A percentile compares a stretch with the other conserved stretches of the same genome.
These are phyloP conservation scores for Aphanocladium album DNA, from an alignment of 2,329 filamentous ascomycete genomes.

Conservation along the genomic window DNA sequence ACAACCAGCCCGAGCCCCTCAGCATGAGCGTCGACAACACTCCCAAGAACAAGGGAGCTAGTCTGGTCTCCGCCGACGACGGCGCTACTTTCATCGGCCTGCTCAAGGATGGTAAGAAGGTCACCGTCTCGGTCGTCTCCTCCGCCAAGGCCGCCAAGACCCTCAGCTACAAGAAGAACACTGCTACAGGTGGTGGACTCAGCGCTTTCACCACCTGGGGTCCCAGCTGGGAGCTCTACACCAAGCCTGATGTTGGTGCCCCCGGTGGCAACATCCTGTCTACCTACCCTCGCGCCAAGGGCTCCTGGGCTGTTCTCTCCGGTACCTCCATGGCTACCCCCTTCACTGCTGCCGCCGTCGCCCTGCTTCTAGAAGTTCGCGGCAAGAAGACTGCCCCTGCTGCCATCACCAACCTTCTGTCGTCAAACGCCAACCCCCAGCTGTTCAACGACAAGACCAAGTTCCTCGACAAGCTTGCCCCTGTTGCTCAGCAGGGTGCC, in stretches of 20 bases:
- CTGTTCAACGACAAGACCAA: constrained; percentile 41
- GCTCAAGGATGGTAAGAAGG: constrained; percentile 37
- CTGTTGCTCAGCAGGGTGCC: constrained; percentile 55
- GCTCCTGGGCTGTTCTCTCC: constrained; percentile 47
- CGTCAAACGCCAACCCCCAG: constrained; percentile 44
- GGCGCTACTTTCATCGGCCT: constrained; percentile 40
- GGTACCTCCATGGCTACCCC: constrained; percentile 60
- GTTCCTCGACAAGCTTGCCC: constrained; percentile 39
- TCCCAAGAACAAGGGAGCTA: constrained; percentile 30
- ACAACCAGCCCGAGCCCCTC: constrained; percentile 39
- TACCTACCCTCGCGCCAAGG: constrained; percentile 44
- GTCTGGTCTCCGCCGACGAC: constrained; percentile 36
- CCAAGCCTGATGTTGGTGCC: constrained; percentile 52
- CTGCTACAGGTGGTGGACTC: constrained; percentile 43
- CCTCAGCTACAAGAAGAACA: constrained; percentile 34
- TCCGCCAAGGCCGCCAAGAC: constrained; percentile 27
- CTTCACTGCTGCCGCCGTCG: constrained; percentile 49
- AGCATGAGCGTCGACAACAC: constrained; percentile 27
- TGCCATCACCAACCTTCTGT: constrained; percentile 44
- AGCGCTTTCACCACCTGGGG: constrained; percentile 55
- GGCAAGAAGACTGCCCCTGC: constrained; percentile 47
- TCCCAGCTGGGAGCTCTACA: constrained; percentile 53
- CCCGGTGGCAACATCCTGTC: constrained; percentile 55
- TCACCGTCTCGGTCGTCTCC: constrained; percentile 41
- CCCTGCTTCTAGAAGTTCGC: constrained; percentile 47